Evolutionary conservation across 2,329 filamentous ascomycete species (phyloP).

Genomic region (Aspergillus sp.): DNA sequence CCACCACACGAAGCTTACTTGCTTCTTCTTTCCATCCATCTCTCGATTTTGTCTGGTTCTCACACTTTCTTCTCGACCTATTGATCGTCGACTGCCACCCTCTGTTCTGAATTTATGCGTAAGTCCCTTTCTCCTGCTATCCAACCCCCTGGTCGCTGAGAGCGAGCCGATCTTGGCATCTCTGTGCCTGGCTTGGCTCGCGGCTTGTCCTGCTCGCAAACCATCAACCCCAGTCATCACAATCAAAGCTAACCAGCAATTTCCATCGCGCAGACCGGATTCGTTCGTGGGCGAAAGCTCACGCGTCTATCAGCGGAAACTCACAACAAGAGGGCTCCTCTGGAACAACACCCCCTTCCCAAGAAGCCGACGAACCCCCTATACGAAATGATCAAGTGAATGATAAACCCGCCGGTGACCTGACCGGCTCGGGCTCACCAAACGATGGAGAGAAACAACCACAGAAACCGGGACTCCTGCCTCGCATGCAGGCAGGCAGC

Average conservation of each 20-base stretch:
- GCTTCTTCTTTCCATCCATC: constrained; percentile 13
- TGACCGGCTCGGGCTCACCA: constrained; percentile 26
- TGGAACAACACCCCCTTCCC: constrained; percentile 7
- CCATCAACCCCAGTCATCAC: background rate
- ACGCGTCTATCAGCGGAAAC: constrained; percentile 35
- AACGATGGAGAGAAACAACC: constrained; percentile 24
- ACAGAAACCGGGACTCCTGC: constrained; percentile 28
- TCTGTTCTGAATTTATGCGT: constrained; percentile 43
- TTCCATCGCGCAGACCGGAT: constrained; percentile 36
- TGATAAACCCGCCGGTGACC: constrained; percentile 17
- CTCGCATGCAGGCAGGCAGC: constrained; percentile 37
- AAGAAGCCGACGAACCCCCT: constrained; percentile 15
- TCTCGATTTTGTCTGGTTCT: constrained; percentile 4
- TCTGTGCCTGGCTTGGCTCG: background rate
- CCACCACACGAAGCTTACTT: constrained; percentile 23
- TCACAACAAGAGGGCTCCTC: constrained; percentile 10
- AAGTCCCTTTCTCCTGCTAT: constrained; percentile 22
- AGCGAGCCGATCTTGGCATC: constrained; percentile 12
- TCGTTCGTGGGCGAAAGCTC: constrained; percentile 48
- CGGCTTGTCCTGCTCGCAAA: background rate
- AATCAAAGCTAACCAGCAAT: background rate
- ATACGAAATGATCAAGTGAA: constrained; percentile 38
- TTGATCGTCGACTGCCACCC: constrained; percentile 12
- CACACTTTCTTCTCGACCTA: background rate
- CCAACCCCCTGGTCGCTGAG: constrained; percentile 1